Evolutionary conservation across 2,329 filamentous ascomycete genomes (phyloP).

Genomic region (Fusarium poae): DNA sequence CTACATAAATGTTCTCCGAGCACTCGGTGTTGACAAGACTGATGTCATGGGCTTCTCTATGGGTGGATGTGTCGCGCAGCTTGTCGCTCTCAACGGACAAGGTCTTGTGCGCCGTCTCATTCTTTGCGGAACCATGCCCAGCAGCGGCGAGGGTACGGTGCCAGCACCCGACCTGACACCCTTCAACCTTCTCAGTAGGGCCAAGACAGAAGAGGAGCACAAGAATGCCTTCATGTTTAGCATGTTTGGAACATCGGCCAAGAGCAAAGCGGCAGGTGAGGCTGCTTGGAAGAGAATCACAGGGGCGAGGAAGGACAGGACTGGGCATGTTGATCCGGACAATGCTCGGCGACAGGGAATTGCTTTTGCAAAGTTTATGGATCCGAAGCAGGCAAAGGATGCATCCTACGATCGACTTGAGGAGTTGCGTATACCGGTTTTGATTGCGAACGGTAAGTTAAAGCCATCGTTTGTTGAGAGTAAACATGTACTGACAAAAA

Average conservation of each 20-base stretch:
- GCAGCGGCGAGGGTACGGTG: slow-evolving; percentile 53
- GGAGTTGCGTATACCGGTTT: slow-evolving; percentile 53
- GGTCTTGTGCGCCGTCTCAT: slow-evolving; percentile 57
- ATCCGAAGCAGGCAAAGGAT: slow-evolving; percentile 51
- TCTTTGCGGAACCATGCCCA: slow-evolving; percentile 60
- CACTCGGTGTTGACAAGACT: slow-evolving; percentile 55
- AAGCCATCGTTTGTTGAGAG: rapidly evolving
- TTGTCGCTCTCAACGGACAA: slow-evolving; percentile 58
- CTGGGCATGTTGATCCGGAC: slow-evolving; percentile 45
- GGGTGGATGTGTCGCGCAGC: slow-evolving; percentile 62
- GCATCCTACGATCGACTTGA: slow-evolving; percentile 53
- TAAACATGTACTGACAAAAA: neutral
- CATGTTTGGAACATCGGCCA: slow-evolving; percentile 53
- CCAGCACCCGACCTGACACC: slow-evolving; percentile 50
- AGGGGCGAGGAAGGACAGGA: slow-evolving; percentile 46
- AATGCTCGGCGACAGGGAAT: slow-evolving; percentile 50
- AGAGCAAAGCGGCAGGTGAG: slow-evolving; percentile 51
- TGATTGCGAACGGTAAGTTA: slow-evolving; percentile 56
- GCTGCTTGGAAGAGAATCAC: slow-evolving; percentile 54
- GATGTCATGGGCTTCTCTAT: slow-evolving; percentile 66
- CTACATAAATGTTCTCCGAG: slow-evolving; percentile 54
- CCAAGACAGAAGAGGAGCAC: slow-evolving; percentile 52
- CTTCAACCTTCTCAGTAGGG: slow-evolving; percentile 52
- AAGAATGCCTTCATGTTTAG: slow-evolving; percentile 51
- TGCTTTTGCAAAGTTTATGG: slow-evolving; percentile 55